phyloP scores from a whole-genome alignment of 129 eudicot species.

The Arctium lappa region DNA sequence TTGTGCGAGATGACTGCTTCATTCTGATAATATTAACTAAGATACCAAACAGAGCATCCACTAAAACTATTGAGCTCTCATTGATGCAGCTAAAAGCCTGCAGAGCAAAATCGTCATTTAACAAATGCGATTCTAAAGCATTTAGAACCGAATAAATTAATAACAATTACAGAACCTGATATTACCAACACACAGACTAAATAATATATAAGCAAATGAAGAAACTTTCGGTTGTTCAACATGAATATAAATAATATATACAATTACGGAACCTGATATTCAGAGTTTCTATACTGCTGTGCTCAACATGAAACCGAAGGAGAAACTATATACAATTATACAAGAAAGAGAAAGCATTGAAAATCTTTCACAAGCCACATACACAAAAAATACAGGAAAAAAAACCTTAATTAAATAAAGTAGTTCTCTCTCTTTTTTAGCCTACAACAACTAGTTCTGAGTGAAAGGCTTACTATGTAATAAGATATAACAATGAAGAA shows the following conservation, averaged over 20 bases:
- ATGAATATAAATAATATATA: background rate
- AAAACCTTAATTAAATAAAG: background rate
- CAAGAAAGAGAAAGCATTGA: background rate
- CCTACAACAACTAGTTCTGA: too few relatives aligned
- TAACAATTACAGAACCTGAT: background rate
- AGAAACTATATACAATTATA: background rate
- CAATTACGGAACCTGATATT: background rate
- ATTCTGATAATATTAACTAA: slow-evolving; percentile 42
- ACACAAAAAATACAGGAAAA: background rate
- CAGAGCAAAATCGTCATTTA: slow-evolving; percentile 1
- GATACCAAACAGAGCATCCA: slow-evolving; percentile 57
- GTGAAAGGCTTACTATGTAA: background rate
- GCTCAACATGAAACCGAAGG: background rate
- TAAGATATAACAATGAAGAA: slow-evolving; percentile 2
- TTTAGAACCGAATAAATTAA: background rate
- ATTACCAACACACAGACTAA: background rate
- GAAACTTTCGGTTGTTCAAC: background rate
- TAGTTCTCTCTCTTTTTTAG: background rate
- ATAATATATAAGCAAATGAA: slow-evolving; percentile 11
- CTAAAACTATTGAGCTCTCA: slow-evolving; percentile 41
- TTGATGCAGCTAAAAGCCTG: slow-evolving; percentile 60
- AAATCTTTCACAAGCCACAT: background rate
- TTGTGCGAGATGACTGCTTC: slow-evolving; percentile 31
- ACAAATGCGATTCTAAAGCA: background rate
- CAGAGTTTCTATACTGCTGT: background rate